Evolutionary conservation across 148 eudicot genomes (phyloP), one percentile per base, ranked within the genome.

Genomic region (Nyssa sinensis): DNA sequence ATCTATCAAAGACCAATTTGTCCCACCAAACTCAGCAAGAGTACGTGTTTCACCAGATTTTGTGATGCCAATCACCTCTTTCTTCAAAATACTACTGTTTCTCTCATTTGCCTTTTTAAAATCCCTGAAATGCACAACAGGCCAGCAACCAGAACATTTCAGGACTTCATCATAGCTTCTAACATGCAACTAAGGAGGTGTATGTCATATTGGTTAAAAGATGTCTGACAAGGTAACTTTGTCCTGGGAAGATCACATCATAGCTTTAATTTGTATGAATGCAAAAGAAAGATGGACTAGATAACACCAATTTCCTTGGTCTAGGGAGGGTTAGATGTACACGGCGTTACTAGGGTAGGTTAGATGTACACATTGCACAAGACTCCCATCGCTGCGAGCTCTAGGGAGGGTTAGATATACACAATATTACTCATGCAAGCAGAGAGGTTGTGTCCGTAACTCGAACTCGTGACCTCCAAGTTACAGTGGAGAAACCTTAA

Each of bases 1-100:
- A 70, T 86, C 89, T 66, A 80, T 82, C 12, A 96, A 61, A 58
- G 73, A 77, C 99, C 99, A 96, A 59, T 81, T 75, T 61, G 82
- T 75, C 60, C 81, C 91, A 6, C 73, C 75, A 72, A 84, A 81
- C 75, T 86, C 84, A n/a, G 97, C 99, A 70, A 91, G 76, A 55
- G 75, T 81, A 67, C 61, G 80, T 61, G 79, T 70, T 86, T 89
- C 85, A 62, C 92, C 95, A 62, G 91, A 82, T 69, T 73, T 76
- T 32, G 80, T 78, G 80, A 89, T 73, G 60, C 85, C 86, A 75
- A 78, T 59, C 44, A 96, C 88, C 74, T 87, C 93, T 79, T 83
- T 88, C 53, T 41, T 82, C 57, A 55, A 58, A 24, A 73, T 77
- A 80, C 49, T 62, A 68, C 72, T 62, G 61, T 78, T 74, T 74